These are phyloP conservation scores for Candida ascalaphidarum DNA, from an alignment of 805 yeast genomes.

Conservation along the genomic window DNA sequence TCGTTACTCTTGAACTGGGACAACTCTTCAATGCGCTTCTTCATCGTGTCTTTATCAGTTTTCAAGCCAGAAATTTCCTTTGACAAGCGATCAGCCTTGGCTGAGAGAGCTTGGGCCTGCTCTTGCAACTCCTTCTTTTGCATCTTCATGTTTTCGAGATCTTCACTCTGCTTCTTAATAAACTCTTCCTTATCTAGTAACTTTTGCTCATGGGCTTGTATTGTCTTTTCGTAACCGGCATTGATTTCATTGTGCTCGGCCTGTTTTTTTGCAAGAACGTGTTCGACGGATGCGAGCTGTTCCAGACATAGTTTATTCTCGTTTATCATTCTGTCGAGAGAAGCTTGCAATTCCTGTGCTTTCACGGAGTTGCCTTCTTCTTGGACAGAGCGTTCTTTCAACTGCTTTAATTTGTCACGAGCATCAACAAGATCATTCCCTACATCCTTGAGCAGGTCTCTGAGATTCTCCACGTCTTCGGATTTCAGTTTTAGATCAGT, in stretches of 20 bases:
- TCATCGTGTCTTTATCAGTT: constrained; percentile 32
- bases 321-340: not conserved
- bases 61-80: constrained; percentile 3
- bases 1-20: constrained; percentile 26
- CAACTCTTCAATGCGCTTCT: constrained; percentile 20
- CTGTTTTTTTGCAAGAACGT: constrained; percentile 2
- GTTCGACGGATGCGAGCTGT: too few species aligned
- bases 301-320: too few species aligned
- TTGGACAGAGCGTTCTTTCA: constrained; percentile 4
- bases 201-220: not conserved
- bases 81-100: constrained; percentile 1
- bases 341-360: constrained; percentile 8
- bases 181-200: not conserved
- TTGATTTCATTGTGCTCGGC: constrained; percentile 2
- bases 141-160: constrained; percentile 1
- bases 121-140: constrained; percentile 5
- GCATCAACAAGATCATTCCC: constrained; percentile 77
- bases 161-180: constrained; percentile 1
- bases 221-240: not conserved
- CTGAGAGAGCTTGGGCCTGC: constrained; percentile 3
- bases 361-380: constrained; percentile 5
- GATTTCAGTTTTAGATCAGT: constrained; percentile 28
- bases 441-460: constrained; percentile 67
- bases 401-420: constrained; percentile 45
- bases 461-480: constrained; percentile 61